phyloP scores from a whole-genome alignment of 192 early-diverging fungal genomes.

The Chytriomyces confervae region DNA sequence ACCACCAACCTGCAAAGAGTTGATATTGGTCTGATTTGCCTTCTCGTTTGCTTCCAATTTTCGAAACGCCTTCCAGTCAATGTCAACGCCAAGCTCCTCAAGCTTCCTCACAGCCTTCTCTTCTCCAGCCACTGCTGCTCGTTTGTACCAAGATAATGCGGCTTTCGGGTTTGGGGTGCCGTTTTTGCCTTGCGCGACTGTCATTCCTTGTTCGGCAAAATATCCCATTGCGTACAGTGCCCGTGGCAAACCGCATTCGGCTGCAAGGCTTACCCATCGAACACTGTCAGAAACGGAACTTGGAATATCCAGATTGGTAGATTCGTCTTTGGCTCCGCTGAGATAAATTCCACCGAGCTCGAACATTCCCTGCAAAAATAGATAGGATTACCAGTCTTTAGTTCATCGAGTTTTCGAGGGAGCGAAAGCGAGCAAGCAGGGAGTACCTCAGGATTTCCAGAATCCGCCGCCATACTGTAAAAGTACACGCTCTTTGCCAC shows the following conservation, averaged over 20 bases:
- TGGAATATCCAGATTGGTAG: conserved; percentile 48
- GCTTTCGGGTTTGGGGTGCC: conserved; percentile 59
- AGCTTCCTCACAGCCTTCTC: conserved; percentile 41
- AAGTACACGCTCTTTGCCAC: conserved; percentile 71
- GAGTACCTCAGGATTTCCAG: conserved; percentile 64
- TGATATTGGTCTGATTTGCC: neutral
- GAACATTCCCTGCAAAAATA: conserved; percentile 76
- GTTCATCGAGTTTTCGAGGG: neutral
- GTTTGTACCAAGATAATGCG: conserved; percentile 52
- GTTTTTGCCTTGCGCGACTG: conserved; percentile 51
- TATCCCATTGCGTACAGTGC: conserved; percentile 94
- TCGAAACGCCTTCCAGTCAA: conserved; percentile 19
- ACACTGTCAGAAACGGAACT: conserved; percentile 76
- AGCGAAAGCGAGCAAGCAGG: neutral
- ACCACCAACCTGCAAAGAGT: conserved; percentile 3
- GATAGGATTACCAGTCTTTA: neutral
- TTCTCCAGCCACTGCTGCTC: conserved; percentile 42
- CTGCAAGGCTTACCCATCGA: conserved; percentile 82
- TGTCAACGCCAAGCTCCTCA: conserved; percentile 35
- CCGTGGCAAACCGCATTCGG: conserved; percentile 74
- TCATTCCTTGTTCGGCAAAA: conserved; percentile 83
- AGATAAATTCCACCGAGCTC: conserved; percentile 86
- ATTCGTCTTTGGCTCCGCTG: conserved; percentile 69
- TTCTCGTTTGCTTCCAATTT: conserved; percentile 13
- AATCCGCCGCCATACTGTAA: conserved; percentile 81